Base-by-base conservation (phyloP, 2,329 filamentous ascomycete species). In the Thelonectria rubi region DNA sequence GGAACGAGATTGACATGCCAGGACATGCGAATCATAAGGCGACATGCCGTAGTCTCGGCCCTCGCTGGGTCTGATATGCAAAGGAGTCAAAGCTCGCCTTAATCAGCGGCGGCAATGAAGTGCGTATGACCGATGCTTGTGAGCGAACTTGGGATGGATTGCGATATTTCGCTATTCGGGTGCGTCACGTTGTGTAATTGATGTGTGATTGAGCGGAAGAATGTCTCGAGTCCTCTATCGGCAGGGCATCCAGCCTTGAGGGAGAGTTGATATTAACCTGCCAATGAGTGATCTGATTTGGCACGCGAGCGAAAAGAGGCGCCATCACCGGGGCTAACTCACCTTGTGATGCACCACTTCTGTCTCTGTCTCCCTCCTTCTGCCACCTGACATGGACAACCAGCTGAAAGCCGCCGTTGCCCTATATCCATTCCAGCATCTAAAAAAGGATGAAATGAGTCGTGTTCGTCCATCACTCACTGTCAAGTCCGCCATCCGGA, bases 1-100 rank as follows among this genome's bases (percentile, higher is more conserved):
- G 58, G 58, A 56, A 57, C 58, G 58, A 32, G 54, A 56, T 30
- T 56, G 53, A 49, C 58, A 56, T 61, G 53, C 58, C 53, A 30
- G 20, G 58, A 34, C 26, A 40, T 47, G 52, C 39, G 55, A 60
- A 52, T 51, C 47, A 56, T 52, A 47, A 46, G 58, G 52, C 40
- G 32, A 37, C 14, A 34, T 49, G 30, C 24, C 30, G 47, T 24
- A 30, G 50, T 54, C 14, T 53, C 30, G 21, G 56, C 48, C 48
- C 40, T 53, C 49, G 37, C 20, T 40, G 55, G 45, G 46, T 17
- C 46, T 47, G 55, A 42, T 30, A 30, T 45, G 55, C 39, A 45
- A 11, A 24, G 17, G 43, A 15, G 48, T 58, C 40, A 42, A 49
- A 58, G 56, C 37, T 32, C 17, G 40, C 17, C 34, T 17, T 10